phyloP scores from a whole-genome alignment of 257 asterid species.

The Solanum chiquidenum region DNA sequence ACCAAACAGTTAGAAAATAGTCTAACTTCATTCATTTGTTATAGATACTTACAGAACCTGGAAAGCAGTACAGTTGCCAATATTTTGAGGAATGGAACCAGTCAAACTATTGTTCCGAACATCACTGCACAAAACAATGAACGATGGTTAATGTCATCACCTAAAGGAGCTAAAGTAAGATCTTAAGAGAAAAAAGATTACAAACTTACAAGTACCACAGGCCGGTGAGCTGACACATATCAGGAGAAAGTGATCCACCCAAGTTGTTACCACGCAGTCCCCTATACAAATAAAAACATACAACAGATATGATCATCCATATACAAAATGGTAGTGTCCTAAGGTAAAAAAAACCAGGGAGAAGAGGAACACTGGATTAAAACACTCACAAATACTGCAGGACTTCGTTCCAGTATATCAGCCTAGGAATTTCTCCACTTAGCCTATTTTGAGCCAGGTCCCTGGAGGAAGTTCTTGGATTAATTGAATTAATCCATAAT shows the following conservation, averaged over 20 bases:
- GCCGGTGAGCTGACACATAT: constrained; percentile 91
- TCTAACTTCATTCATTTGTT: background rate
- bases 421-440: constrained; percentile 93
- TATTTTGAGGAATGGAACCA: constrained; percentile 69
- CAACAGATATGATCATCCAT: background rate
- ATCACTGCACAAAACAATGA: constrained; percentile 42
- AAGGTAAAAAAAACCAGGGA: background rate
- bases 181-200: background rate
- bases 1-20: background rate
- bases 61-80: constrained; percentile 94
- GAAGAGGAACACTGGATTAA: background rate
- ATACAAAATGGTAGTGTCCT: background rate
- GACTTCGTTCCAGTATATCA: constrained; percentile 93
- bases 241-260: constrained; percentile 79
- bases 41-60: constrained; percentile 89
- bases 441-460: constrained; percentile 87
- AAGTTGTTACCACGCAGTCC: constrained; percentile 87
- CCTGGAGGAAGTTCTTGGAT: constrained; percentile 22
- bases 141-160: background rate
- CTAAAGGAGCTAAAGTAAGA: background rate
- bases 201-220: constrained; percentile 97
- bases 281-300: constrained; percentile 14
- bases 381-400: constrained; percentile 75
- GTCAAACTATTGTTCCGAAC: constrained; percentile 90
- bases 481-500: background rate